These are phyloP conservation scores for Lanzia echinophila DNA, from an alignment of 2,329 filamentous ascomycete species.

Conservation along the genomic window DNA sequence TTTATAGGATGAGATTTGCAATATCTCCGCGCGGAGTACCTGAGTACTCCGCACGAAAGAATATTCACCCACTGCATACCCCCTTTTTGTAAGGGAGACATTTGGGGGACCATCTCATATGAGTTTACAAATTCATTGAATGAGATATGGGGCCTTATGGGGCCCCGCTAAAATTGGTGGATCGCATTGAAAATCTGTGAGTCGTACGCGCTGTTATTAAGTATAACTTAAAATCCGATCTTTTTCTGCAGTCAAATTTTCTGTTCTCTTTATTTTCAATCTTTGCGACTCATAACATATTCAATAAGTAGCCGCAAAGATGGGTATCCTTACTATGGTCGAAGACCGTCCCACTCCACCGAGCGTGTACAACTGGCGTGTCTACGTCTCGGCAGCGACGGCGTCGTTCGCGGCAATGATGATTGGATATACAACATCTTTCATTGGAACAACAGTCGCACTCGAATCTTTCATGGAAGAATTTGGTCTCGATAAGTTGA, in stretches of 20 bases:
- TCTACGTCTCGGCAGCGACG: slow-evolving; percentile 19
- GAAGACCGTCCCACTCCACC: slow-evolving; percentile 23
- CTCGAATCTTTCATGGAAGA: slow-evolving; percentile 19
- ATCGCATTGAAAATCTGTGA: not conserved
- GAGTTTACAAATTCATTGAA: not conserved
- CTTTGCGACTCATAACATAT: not conserved
- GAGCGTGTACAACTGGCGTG: slow-evolving; percentile 20
- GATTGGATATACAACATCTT: slow-evolving; percentile 25
- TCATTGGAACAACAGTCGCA: slow-evolving; percentile 22
- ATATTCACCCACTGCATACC: not conserved
- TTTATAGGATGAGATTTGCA: not conserved
- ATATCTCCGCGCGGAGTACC: not conserved
- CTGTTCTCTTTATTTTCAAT: not conserved
- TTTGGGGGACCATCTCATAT: not conserved
- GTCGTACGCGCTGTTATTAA: not conserved
- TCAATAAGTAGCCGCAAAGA: not conserved
- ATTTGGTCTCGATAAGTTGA: slow-evolving; percentile 19
- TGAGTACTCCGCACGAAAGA: slow-evolving; percentile 1
- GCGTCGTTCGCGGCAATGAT: slow-evolving; percentile 19
- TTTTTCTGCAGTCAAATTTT: not conserved
- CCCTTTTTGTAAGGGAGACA: not conserved
- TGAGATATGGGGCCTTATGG: not conserved
- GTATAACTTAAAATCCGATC: not conserved
- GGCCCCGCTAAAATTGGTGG: not conserved
- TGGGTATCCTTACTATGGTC: slow-evolving; percentile 18